Evolutionary conservation across 169 alveolate species (phyloP).

Genomic region (Plasmodium yoelii): DNA sequence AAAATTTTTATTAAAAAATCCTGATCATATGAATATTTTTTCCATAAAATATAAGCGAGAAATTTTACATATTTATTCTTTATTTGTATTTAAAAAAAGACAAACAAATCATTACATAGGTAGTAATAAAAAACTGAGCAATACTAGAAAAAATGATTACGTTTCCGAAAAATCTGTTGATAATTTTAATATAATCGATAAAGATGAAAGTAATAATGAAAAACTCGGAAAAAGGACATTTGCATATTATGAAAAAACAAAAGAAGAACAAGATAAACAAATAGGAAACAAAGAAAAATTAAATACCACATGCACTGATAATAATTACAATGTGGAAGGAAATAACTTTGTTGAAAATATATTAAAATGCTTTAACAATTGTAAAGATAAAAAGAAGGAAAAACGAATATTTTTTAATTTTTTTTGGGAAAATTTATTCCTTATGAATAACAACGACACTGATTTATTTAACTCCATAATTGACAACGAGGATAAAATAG

Average conservation of each 20-base stretch:
- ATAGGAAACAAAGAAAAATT: neutral
- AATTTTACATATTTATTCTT: conserved; percentile 21
- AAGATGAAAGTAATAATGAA: neutral
- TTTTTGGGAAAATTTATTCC: conserved; percentile 60
- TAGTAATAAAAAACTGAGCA: neutral
- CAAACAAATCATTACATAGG: conserved; percentile 10
- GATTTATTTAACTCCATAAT: conserved; percentile 35
- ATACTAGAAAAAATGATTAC: neutral
- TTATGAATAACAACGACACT: conserved; percentile 52
- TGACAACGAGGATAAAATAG: conserved; percentile 17
- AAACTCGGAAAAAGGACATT: neutral
- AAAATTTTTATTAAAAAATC: conserved; percentile 36
- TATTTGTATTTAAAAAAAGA: conserved; percentile 39
- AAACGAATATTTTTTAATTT: conserved; percentile 37
- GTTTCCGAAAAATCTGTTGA: neutral
- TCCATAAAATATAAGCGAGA: conserved; percentile 38
- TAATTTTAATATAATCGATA: neutral
- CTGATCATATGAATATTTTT: conserved; percentile 20
- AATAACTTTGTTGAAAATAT: conserved; percentile 8
- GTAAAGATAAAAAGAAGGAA: conserved; percentile 42
- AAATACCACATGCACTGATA: neutral
- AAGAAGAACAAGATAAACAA: neutral
- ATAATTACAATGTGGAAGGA: neutral
- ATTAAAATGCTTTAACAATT: conserved; percentile 49
- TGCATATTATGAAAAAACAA: neutral